Evolutionary conservation across 176 grass and related monocot species (phyloP).

Genomic region (Oryza australiensis): DNA sequence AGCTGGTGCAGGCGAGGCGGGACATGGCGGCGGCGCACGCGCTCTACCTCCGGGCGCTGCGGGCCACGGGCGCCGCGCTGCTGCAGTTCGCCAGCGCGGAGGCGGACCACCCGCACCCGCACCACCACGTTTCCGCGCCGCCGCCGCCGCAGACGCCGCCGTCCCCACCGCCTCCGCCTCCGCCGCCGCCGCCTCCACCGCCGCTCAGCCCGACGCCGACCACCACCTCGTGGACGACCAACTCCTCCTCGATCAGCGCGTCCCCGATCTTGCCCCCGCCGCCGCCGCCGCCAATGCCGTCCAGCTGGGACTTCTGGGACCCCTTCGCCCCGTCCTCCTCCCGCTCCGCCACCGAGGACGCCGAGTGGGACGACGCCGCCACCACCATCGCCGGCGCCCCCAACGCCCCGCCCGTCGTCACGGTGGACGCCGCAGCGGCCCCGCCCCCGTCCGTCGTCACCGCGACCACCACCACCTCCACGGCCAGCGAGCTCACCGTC

Average conservation of each 20-base stretch:
- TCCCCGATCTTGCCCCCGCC: constrained; percentile 83
- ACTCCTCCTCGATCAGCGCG: constrained; percentile 66
- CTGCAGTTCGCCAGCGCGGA: constrained; percentile 92
- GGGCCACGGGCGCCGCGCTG: constrained; percentile 76
- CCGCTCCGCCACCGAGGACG: constrained; percentile 58
- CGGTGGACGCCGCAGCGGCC: constrained; percentile 33
- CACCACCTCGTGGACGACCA: constrained; percentile 56
- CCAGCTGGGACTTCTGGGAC: constrained; percentile 99
- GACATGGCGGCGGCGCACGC: constrained; percentile 85
- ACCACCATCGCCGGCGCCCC: constrained; percentile 43
- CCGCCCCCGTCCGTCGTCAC: constrained; percentile 66
- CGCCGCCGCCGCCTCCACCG: constrained; percentile 5
- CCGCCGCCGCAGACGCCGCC: constrained; percentile 32
- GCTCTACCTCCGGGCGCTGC: constrained; percentile 82
- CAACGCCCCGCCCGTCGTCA: constrained; percentile 27
- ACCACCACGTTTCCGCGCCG: constrained; percentile 32
- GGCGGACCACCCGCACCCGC: constrained; percentile 55
- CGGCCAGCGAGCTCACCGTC: constrained; percentile 73
- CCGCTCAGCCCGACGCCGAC: constrained; percentile 62
- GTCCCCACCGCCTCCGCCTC: constrained; percentile 9
- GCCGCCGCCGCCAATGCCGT: constrained; percentile 62
- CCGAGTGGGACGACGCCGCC: constrained; percentile 75
- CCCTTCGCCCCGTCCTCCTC: constrained; percentile 88
- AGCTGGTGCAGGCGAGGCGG: constrained; percentile 75
- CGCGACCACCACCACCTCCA: constrained; percentile 58